Percentiles rank a stretch among this genome's conserved stretches.
Evolutionary conservation across 352 stramenopile species (phyloP).

Genomic region (Pythium chondricola): DNA sequence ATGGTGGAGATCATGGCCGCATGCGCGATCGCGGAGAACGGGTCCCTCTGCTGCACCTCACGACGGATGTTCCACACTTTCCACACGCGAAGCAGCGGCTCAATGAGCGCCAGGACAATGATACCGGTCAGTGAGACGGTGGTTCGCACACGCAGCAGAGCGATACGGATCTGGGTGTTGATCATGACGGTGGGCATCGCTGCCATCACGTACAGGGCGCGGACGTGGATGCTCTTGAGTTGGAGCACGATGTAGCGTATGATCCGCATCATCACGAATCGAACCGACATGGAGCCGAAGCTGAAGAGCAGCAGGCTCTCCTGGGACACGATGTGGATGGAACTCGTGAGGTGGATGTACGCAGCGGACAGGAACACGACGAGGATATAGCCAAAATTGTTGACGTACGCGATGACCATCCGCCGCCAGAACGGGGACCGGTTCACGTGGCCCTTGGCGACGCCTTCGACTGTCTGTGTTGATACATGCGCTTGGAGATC

Average conservation of each 20-base stretch:
- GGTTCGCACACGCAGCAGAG: background rate
- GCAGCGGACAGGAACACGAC: background rate
- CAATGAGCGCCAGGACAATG: background rate
- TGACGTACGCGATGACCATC: background rate
- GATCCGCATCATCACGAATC: background rate
- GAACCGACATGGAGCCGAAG: background rate
- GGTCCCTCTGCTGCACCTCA: background rate
- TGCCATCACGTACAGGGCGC: background rate
- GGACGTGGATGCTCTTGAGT: background rate
- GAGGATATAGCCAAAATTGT: background rate
- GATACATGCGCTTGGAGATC: background rate
- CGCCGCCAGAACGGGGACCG: background rate
- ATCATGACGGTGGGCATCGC: background rate
- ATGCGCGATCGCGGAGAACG: background rate
- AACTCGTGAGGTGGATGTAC: background rate
- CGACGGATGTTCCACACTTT: background rate
- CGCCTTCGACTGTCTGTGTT: background rate
- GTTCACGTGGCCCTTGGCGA: background rate
- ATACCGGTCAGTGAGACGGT: background rate
- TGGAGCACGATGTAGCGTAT: background rate
- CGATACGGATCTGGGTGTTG: background rate
- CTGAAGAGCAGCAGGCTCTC: background rate
- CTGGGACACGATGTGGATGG: background rate
- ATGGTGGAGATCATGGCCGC: background rate
- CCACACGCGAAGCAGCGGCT: background rate